Evolutionary conservation across 228 moss, liverwort and hornwort genomes (phyloP).

Genomic region (Sphagnum magellanicum): DNA sequence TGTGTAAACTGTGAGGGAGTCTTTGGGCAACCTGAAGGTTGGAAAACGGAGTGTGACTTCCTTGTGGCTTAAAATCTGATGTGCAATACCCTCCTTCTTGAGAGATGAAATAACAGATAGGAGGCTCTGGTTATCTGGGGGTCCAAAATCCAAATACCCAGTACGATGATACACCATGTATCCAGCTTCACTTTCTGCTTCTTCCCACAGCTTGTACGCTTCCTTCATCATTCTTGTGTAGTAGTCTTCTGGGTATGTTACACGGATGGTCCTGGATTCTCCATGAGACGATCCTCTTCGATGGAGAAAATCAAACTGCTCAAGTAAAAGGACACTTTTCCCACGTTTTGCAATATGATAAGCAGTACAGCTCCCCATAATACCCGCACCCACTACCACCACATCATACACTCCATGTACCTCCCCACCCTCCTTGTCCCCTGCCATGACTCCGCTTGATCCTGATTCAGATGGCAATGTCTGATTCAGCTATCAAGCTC

Average conservation of each 20-base stretch:
- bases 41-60: slow-evolving; percentile 47
- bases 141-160: slow-evolving; percentile 83
- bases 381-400: slow-evolving; percentile 80
- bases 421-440: slow-evolving; percentile 30
- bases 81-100: slow-evolving; percentile 28
- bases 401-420: slow-evolving; percentile 66
- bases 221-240: slow-evolving; percentile 90
- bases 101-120: slow-evolving; percentile 42
- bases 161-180: slow-evolving; percentile 75
- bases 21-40: slow-evolving; percentile 39
- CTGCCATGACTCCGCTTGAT: slow-evolving; percentile 18
- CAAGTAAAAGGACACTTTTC: slow-evolving; percentile 73
- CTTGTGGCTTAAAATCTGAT: slow-evolving; percentile 42
- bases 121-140: slow-evolving; percentile 34
- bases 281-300: slow-evolving; percentile 90
- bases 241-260: slow-evolving; percentile 77
- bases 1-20: slow-evolving; percentile 63
- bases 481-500: too few relatives aligned
- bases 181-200: slow-evolving; percentile 77
- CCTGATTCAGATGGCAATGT: background rate
- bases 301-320: slow-evolving; percentile 92
- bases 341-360: slow-evolving; percentile 82
- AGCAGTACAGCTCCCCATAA: slow-evolving; percentile 88
- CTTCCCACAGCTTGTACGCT: slow-evolving; percentile 72
- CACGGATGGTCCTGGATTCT: slow-evolving; percentile 77